Base-by-base conservation (phyloP, 148 eudicot genomes). In the Camellia granthamiana region DNA sequence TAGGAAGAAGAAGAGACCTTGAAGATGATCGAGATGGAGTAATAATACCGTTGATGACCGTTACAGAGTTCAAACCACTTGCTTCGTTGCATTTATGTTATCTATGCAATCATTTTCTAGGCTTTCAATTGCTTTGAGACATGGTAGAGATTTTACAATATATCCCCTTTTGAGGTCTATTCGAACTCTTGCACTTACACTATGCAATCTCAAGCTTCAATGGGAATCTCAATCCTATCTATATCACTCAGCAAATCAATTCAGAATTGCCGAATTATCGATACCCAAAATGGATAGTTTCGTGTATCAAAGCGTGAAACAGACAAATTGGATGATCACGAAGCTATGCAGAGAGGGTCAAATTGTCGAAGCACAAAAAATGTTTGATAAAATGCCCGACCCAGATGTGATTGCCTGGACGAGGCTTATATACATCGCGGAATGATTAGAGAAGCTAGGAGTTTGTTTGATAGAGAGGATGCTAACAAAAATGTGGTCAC, bases 401-500 rank as follows among this genome's bases (percentile, higher is more conserved):
- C 43, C 76, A 68, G 79, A 86, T 71, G 85, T 81, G 60, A 71
- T 83, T 3, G 79, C 86, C 1, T 86, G 84, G 86, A 83, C 84
- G 1, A 80, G 51, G 88, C 80, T 18, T 75, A 83, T 79, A 6
- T 83, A 10, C 75, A 73, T 43, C 55, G 79, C 52, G 86, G 81
- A 67, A 47, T 78, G 81, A 7, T 81, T 15, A n/a, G 67, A 21
- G 78, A 81, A 71, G 88, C 88, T 0, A 65, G 88, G 79, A 78
- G 63, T 44, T 72, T 86, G 79, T 85, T 84, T 72, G 86, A 86
- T 5, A 78, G 86, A 44, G 76, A 42, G 41, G 84, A 84, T 69
- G 80, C 87, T n/a, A 47, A 56, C 41, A 85, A 89, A 78, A 85
- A 85, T 80, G 88, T 84, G 69, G 85, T 87, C 59, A 69, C 86